Evolutionary conservation across 495 filamentous ascomycete genomes (phyloP), one percentile per base, ranked within the genome.

Genomic region (Hypoxylon lenormandii): DNA sequence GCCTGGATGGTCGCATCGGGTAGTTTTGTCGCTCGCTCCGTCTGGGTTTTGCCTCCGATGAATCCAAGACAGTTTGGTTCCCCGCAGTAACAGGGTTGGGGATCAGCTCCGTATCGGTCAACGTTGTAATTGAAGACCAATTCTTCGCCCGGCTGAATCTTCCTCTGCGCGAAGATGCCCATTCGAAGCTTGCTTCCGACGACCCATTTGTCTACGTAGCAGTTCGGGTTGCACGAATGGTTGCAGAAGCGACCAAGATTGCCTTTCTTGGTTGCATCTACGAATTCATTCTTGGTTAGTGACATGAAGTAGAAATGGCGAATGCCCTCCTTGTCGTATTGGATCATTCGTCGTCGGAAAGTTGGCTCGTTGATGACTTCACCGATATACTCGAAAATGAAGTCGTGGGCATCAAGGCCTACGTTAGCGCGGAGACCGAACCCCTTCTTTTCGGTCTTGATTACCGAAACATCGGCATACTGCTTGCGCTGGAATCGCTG

Each of bases 241-340:
- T 99, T 99, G 84, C 96, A 98, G 75, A 99, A 99, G 18, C 95
- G 88, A 37, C 94, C 95, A 12, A 99, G 86, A 74, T 97, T 97
- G 37, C 95, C 95, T 75, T 91, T 96, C 74, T 96, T 97, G 26
- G 95, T 99, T 10, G 95, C 95, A 79, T 99, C 95, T 60, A 99
- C 92, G 70, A 98, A 99, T 80, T 98, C 94, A 69, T 88, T 91
- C 78, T 96, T 96, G 75, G 87, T 94, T 58, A 99, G 89, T 37
- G 96, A 98, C 95, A 99, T 99, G 80, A 99, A 99, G 78, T 99
- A 99, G 76, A 99, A 99, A 79, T 99, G 95, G 75, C 93, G 95
- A 83, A 99, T 97, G 30, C 93, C 94, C 74, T 97, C 92, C 57
- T 93, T 87, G 72, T 95, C 92, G 76, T 99, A 99, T 64, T 94